These are phyloP conservation scores for Microascus cirrosus DNA, from an alignment of 2,329 filamentous ascomycete genomes.

Conservation along the genomic window DNA sequence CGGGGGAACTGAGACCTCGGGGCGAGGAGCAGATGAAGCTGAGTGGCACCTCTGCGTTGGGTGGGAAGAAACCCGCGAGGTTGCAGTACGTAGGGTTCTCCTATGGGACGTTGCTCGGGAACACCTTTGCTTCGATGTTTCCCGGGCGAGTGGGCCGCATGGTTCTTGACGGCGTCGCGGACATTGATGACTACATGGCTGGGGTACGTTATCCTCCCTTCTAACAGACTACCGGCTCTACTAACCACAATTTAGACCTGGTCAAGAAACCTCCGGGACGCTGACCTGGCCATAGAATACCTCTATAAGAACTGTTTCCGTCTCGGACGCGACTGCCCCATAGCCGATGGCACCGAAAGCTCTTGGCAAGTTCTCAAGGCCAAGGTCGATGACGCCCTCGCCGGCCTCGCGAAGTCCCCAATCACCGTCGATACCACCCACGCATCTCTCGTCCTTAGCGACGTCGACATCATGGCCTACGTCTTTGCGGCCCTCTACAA, in stretches of 20 bases:
- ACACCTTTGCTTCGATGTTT: conserved; percentile 23
- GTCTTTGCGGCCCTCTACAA: conserved; percentile 18
- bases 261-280: conserved; percentile 23
- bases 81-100: conserved; percentile 39
- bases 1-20: not conserved
- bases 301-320: conserved; percentile 25
- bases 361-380: conserved; percentile 5
- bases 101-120: conserved; percentile 26
- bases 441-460: conserved; percentile 16
- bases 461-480: conserved; percentile 16
- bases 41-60: not conserved
- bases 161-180: conserved; percentile 25
- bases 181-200: conserved; percentile 23
- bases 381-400: conserved; percentile 18
- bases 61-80: conserved; percentile 9
- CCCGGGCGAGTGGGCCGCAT: conserved; percentile 26
- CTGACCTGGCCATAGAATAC: conserved; percentile 18
- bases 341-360: conserved; percentile 3
- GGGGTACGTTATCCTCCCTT: conserved; percentile 13
- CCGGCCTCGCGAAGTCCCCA: conserved; percentile 15
- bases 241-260: conserved; percentile 15
- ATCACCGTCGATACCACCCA: conserved; percentile 10
- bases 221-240: not conserved
- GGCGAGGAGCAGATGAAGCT: conserved; percentile 7
- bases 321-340: conserved; percentile 9